These are phyloP conservation scores for Suillus alpinus DNA, from an alignment of 768 basidiomycete genomes.

Conservation along the genomic window DNA sequence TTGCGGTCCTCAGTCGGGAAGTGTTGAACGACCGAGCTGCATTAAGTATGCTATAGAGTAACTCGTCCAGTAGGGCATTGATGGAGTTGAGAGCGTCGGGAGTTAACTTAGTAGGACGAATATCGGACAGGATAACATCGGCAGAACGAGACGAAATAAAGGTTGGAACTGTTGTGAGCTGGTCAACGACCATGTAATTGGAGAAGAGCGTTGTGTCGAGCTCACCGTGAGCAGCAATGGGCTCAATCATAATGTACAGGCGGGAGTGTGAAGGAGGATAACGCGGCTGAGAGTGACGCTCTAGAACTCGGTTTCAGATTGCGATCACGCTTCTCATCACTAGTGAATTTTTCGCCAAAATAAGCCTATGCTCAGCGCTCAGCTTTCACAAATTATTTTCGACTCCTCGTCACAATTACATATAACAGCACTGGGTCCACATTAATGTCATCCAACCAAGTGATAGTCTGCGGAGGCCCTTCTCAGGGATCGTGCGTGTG, in stretches of 20 bases:
- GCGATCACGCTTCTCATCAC: constrained; percentile 8
- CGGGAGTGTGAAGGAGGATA: constrained; percentile 12
- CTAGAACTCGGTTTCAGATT: constrained; percentile 5
- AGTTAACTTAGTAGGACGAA: constrained; percentile 86
- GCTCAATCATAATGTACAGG: constrained; percentile 41
- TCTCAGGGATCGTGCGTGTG: not conserved
- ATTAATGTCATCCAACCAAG: not conserved
- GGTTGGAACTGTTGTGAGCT: constrained; percentile 45
- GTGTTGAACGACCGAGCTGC: constrained; percentile 68
- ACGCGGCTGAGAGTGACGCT: constrained; percentile 3
- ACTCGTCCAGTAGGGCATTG: constrained; percentile 83
- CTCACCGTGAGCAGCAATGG: constrained; percentile 42
- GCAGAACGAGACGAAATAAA: constrained; percentile 85
- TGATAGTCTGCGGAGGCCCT: not conserved
- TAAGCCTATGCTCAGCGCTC: not conserved
- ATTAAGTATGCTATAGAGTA: constrained; percentile 69
- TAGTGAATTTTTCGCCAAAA: constrained; percentile 1
- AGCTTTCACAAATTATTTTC: not conserved
- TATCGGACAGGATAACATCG: constrained; percentile 88
- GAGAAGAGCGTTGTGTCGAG: constrained; percentile 11
- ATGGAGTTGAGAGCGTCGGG: constrained; percentile 72
- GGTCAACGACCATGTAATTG: constrained; percentile 7
- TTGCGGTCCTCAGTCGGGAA: constrained; percentile 67
- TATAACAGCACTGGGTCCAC: not conserved
- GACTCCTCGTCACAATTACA: not conserved